Evolutionary conservation across 176 grass and related monocot genomes (phyloP), one percentile per base, ranked within the genome.

Genomic region (Zea mays): DNA sequence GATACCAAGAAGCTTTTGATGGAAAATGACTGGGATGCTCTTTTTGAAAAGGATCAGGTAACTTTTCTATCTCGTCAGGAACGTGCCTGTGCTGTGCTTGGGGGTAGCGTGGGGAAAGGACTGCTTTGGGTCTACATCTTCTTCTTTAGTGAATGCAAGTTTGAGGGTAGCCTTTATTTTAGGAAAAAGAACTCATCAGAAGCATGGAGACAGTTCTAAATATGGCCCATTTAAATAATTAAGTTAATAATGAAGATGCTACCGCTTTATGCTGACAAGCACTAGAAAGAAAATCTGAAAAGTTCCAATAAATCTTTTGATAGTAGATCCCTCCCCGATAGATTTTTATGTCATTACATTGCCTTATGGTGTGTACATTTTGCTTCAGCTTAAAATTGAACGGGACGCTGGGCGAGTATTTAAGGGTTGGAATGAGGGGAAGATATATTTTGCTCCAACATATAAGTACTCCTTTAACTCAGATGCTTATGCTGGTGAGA

Each of bases 31-130:
- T 98, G 95, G 95, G 79, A 87, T 69, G 85, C 77, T 21, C 89
- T 98, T 74, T 78, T 94, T 49, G 87, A 92, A 54, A 91, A 90
- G 77, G 95, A 98, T 71, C 89, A 98, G 94, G 91, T 93, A 87
- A 75, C 19, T 82, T 79, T 54, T 51, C 76, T 67, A 52, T 55
- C 35, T 78, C 62, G 33, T 27, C 10, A 67, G 11, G 62, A 78
- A 67, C 36, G 15, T 67, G 5, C 45, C n/a, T n/a, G n/a, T n/a
- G n/a, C 33, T 39, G 61, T 50, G 17, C 46, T 17, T 66, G 39
- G 5, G 8, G 16, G 4, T 63, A 35, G 46, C n/a, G n/a, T n/a
- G n/a, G n/a, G n/a, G n/a, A n/a, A n/a, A 78, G 62, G 17, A 67
- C 17, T 33, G 47, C 36, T 78, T 67, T 55, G 2, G 17, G 61